These are phyloP conservation scores for Xanthoceras sorbifolium DNA, from an alignment of 345 rosid genomes.

Conservation along the genomic window DNA sequence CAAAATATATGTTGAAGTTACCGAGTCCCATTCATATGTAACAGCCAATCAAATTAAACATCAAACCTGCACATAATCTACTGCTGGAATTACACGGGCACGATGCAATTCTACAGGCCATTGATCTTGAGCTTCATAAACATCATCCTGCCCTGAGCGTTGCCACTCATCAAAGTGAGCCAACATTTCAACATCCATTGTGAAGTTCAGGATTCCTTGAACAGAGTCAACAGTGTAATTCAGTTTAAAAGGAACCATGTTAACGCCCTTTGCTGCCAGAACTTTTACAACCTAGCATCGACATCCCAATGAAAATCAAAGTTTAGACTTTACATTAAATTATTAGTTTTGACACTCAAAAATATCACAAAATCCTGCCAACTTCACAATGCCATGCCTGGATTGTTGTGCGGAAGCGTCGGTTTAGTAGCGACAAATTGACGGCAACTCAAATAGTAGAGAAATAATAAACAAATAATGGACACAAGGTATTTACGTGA, in stretches of 20 bases:
- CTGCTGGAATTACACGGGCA: slow-evolving; percentile 67
- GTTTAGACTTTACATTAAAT: not conserved
- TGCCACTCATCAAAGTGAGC: slow-evolving; percentile 95
- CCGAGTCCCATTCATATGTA: not conserved
- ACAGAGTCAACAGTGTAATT: slow-evolving; percentile 75
- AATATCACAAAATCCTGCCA: not conserved
- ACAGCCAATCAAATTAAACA: not conserved
- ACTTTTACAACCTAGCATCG: slow-evolving; percentile 61
- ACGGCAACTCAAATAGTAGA: too few species aligned
- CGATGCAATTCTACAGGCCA: slow-evolving; percentile 83
- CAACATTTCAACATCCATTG: slow-evolving; percentile 83
- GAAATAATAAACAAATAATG: too few species aligned
- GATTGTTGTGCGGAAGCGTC: not conserved
- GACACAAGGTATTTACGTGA: too few species aligned
- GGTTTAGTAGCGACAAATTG: too few species aligned
- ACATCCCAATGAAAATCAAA: slow-evolving; percentile 15
- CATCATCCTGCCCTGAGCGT: slow-evolving; percentile 59
- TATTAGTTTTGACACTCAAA: not conserved
- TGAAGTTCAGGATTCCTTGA: slow-evolving; percentile 80
- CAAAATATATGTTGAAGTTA: not conserved
- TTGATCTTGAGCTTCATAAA: slow-evolving; percentile 86
- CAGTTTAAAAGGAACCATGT: slow-evolving; percentile 76
- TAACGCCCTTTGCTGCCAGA: slow-evolving; percentile 72
- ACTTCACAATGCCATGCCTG: not conserved
- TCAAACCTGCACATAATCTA: slow-evolving; percentile 73